phyloP scores from a whole-genome alignment of 2,329 filamentous ascomycete species.

The Claviceps purpurea region DNA sequence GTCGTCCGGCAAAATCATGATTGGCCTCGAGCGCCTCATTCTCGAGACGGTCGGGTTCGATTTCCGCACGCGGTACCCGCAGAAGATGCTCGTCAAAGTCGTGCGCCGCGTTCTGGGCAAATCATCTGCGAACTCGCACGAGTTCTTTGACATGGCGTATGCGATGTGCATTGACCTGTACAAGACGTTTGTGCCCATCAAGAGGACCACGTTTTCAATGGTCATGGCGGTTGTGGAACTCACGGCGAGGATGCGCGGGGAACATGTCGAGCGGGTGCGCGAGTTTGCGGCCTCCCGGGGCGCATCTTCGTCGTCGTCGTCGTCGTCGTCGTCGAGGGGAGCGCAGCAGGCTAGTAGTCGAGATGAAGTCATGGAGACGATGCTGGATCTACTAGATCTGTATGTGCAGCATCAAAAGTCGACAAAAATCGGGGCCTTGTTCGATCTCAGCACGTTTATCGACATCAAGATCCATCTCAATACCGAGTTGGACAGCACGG shows the following conservation, averaged over 20 bases:
- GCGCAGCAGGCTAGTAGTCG: slow-evolving; percentile 27
- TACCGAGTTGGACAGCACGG: slow-evolving; percentile 55
- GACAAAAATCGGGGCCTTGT: slow-evolving; percentile 60
- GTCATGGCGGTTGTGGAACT: slow-evolving; percentile 73
- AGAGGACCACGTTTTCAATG: slow-evolving; percentile 77
- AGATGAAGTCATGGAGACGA: slow-evolving; percentile 53
- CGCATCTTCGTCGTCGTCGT: not conserved
- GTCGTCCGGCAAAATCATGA: slow-evolving; percentile 61
- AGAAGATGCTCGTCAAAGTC: slow-evolving; percentile 74
- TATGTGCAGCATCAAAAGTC: slow-evolving; percentile 72
- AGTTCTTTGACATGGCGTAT: slow-evolving; percentile 58
- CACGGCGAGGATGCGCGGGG: slow-evolving; percentile 52
- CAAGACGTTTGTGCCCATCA: slow-evolving; percentile 83
- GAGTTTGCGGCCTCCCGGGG: slow-evolving; percentile 33
- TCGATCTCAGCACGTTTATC: slow-evolving; percentile 68
- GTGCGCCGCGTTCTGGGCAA: slow-evolving; percentile 40
- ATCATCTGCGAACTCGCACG: slow-evolving; percentile 9
- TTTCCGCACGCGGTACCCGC: slow-evolving; percentile 78
- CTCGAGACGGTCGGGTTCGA: slow-evolving; percentile 90
- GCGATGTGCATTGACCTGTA: slow-evolving; percentile 80
- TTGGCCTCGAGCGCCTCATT: slow-evolving; percentile 82
- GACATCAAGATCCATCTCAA: slow-evolving; percentile 79
- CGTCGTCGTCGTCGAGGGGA: not conserved
- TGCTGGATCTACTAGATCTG: slow-evolving; percentile 81
- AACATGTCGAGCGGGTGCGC: slow-evolving; percentile 36